Percentiles rank a stretch among this genome's conserved stretches.
These are phyloP conservation scores for Kazachstania taianensis DNA, from an alignment of 805 yeast genomes.

Conservation along the genomic window DNA sequence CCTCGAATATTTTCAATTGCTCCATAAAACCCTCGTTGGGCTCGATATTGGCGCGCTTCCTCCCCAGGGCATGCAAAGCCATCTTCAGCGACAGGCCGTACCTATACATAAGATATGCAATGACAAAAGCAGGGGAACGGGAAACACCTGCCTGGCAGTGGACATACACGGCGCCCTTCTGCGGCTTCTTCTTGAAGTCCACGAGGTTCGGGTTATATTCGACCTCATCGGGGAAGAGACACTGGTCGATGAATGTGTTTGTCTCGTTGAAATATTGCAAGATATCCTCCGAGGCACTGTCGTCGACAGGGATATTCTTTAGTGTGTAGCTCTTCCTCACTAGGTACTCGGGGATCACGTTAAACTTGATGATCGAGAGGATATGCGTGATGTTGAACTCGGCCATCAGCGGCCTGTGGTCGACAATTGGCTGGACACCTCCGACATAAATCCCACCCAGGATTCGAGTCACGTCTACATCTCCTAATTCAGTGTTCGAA, in stretches of 20 bases:
- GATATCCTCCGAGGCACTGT: slow-evolving; percentile 57
- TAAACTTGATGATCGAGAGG: slow-evolving; percentile 58
- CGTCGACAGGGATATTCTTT: slow-evolving; percentile 62
- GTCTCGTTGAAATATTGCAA: slow-evolving; percentile 50
- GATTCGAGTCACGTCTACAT: slow-evolving; percentile 44
- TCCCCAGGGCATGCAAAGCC: slow-evolving; percentile 65
- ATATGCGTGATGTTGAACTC: slow-evolving; percentile 58
- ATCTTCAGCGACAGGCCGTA: slow-evolving; percentile 47
- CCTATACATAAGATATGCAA: slow-evolving; percentile 82
- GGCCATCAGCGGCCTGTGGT: slow-evolving; percentile 40
- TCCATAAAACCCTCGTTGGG: slow-evolving; percentile 69
- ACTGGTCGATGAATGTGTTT: slow-evolving; percentile 56
- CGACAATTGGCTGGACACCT: slow-evolving; percentile 53
- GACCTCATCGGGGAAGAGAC: slow-evolving; percentile 39
- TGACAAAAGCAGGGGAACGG: slow-evolving; percentile 74
- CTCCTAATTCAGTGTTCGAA: not conserved
- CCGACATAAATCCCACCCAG: slow-evolving; percentile 75
- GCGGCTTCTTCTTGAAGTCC: slow-evolving; percentile 28
- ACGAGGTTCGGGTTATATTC: slow-evolving; percentile 25
- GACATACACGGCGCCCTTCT: slow-evolving; percentile 41
- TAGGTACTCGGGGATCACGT: slow-evolving; percentile 43
- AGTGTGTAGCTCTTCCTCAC: slow-evolving; percentile 36
- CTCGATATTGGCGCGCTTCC: slow-evolving; percentile 47
- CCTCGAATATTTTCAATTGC: slow-evolving; percentile 59
- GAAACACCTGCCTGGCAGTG: slow-evolving; percentile 92